Base-by-base conservation (phyloP, 139 green algal species). In the Medakamo hakoo region DNA sequence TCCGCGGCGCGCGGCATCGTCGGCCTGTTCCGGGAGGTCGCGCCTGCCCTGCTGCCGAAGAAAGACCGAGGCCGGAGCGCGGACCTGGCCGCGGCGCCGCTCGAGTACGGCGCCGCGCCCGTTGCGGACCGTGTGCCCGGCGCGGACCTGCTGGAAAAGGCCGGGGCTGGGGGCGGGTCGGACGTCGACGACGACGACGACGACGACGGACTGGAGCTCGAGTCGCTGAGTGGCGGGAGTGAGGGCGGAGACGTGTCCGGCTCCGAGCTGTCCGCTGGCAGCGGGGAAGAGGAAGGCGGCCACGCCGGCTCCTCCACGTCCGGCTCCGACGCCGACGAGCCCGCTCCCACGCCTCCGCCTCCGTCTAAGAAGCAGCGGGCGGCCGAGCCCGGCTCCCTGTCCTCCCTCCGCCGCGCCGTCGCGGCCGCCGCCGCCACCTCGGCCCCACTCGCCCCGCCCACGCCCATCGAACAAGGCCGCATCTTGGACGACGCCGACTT, bases 401-500 rank as follows among this genome's bases (percentile, higher is more conserved):
- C 31, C 68, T 2, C 66, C 52, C 24, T 65, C 26, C 21, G 76
- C 72, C 59, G 48, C 32, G 31, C 40, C 32, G 30, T 4, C 16
- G 59, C 27, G 3, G 69, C 30, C 27, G 60, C 63, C 18, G 52
- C 30, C 19, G n/a, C n/a, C n/a, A n/a, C n/a, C n/a, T n/a, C n/a
- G n/a, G n/a, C n/a, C n/a, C n/a, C n/a, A n/a, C n/a, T n/a, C n/a
- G 63, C 21, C 27, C 40, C 27, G 32, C 55, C 30, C 40, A 60
- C 80, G 31, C 80, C 71, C 1, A 72, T 88, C 26, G 83, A 95
- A 62, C 80, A 67, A 62, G 80, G 80, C 23, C 73, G 86, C 29
- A 85, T 96, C 57, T 68, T 96, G 30, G 86, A 73, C 16, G 68
- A 79, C 22, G 83, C 93, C 61, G 89, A 96, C 75, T 96, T 96